Base-by-base conservation (phyloP, 192 early-diverging fungal species). In the Backusella mclennaniae region DNA sequence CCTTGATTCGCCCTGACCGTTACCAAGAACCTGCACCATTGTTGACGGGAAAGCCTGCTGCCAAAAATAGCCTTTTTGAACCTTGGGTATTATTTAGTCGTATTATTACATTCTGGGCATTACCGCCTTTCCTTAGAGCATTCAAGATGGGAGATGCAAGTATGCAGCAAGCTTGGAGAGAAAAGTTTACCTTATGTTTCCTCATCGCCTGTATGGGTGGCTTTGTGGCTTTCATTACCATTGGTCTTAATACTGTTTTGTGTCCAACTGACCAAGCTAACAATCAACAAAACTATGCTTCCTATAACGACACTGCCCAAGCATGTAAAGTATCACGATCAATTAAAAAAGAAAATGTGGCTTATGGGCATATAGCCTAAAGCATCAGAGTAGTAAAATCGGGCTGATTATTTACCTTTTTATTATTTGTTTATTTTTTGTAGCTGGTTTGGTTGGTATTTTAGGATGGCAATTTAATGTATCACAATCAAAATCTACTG, bases 101-200 rank as follows among this genome's bases (percentile, higher is more conserved):
- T 42, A 84, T 92, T 66, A 78, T 90, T 35, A 90, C 92, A 19
- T 93, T 89, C 77, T 95, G 91, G 91, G 90, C 90, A 4, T 83
- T 90, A 0, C 82, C 87, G 31, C 77, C 91, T 8, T 77, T 92
- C 71, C 81, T 95, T 66, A 74, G 83, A 71, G 87, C 86, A 39
- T 79, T 89, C 33, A 89, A 87, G 26, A 86, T 87, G 41, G 68
- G 74, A 39, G 92, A 92, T 36, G 77, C 87, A 69, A 83, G 77
- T 35, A 91, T 93, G 83, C 92, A 92, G 85, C 93, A 94, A 83
- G 93, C 93, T 15, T 94, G 93, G 93, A 87, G 93, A 69, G 93
- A 94, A 77, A 94, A 94, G 76, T 84, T 93, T 14, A 86, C 92
- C 1, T 79, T 94, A 66, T 95, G 95, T 80, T 89, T 92, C 63